Conservation (phyloP, 192 early-diverging fungal species). For the Spizellomyces sp. region DNA sequence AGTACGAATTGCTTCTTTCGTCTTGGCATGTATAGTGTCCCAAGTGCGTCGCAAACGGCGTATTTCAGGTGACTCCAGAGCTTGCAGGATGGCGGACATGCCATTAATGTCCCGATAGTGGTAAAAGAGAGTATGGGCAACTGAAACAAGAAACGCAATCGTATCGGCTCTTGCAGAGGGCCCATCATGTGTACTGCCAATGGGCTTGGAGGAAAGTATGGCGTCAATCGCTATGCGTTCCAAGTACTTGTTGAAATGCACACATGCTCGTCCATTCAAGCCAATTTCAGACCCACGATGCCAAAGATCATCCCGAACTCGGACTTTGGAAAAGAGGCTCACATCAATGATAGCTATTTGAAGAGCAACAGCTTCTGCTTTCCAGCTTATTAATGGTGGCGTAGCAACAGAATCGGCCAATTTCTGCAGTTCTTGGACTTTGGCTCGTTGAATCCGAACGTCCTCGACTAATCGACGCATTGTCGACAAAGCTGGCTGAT, state of each 20-base stretch:
- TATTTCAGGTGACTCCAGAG: not conserved
- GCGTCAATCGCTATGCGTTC: not conserved
- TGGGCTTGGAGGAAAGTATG: not conserved
- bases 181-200: no score
- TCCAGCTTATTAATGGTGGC: not conserved
- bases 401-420: not conserved
- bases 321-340: not conserved
- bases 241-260: not conserved
- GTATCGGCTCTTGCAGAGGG: not conserved
- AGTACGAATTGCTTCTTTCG: not conserved
- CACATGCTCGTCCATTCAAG: not conserved
- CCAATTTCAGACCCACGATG: no score
- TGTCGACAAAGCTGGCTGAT: not conserved
- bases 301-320: not conserved
- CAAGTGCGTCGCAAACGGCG: not conserved
- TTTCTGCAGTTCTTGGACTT: conserved; percentile 1
- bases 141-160: not conserved
- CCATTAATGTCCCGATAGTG: conserved; percentile 4
- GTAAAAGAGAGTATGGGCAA: not conserved
- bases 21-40: not conserved
- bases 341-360: conserved; percentile 5
- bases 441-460: conserved; percentile 2
- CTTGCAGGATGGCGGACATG: not conserved
- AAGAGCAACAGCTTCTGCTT: not conserved
- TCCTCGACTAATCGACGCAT: conserved; percentile 1